These are phyloP conservation scores for Suhomyces yuchorum DNA, from an alignment of 1,139 yeast species.

Conservation along the genomic window DNA sequence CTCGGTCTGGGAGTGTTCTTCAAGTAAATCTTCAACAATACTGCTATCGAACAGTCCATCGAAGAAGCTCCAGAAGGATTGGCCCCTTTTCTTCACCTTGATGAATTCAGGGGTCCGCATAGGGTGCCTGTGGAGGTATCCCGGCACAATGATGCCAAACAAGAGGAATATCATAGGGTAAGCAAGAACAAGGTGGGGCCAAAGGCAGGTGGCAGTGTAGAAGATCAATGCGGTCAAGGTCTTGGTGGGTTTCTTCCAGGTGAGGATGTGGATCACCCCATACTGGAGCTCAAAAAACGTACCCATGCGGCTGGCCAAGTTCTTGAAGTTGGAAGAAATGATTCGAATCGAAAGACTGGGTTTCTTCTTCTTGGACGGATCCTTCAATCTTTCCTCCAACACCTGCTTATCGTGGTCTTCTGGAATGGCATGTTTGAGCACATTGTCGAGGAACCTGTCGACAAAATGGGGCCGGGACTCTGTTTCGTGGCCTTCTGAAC, in stretches of 20 bases:
- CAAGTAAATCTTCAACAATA: constrained; percentile 39
- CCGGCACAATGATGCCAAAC: constrained; percentile 67
- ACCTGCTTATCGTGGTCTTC: constrained; percentile 50
- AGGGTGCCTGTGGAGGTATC: constrained; percentile 73
- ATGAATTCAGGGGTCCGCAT: constrained; percentile 47
- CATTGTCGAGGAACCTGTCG: constrained; percentile 57
- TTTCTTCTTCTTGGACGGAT: constrained; percentile 45
- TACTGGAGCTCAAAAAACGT: constrained; percentile 57
- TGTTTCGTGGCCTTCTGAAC: background rate
- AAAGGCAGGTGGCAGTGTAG: constrained; percentile 61
- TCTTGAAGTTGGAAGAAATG: constrained; percentile 53
- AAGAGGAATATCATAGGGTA: constrained; percentile 63
- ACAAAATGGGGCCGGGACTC: constrained; percentile 48
- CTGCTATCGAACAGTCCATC: constrained; percentile 46
- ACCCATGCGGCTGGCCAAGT: constrained; percentile 55
- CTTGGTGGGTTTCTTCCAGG: constrained; percentile 65
- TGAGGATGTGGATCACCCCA: constrained; percentile 52
- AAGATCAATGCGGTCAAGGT: constrained; percentile 55
- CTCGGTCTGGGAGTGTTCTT: constrained; percentile 21
- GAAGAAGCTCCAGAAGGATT: constrained; percentile 53
- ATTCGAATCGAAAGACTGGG: constrained; percentile 55
- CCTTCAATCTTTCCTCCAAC: constrained; percentile 45
- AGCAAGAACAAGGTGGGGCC: constrained; percentile 69
- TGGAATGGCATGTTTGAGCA: constrained; percentile 52
- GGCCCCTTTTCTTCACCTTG: constrained; percentile 54